phyloP scores from a whole-genome alignment of 768 basidiomycete genomes.

The Naganishia randhawae region DNA sequence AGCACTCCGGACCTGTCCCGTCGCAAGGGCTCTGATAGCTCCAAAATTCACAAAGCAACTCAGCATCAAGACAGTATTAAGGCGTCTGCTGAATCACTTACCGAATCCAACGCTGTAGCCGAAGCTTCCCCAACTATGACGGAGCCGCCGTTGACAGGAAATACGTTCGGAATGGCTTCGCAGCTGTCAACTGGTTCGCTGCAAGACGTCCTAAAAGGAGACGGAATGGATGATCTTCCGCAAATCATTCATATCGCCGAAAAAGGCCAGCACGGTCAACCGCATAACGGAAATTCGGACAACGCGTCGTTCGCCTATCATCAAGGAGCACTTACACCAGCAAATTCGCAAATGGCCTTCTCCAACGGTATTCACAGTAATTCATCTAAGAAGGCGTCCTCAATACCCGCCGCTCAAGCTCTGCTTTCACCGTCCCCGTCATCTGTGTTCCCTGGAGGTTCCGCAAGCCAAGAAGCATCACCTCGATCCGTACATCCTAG shows the following conservation, averaged over 20 bases:
- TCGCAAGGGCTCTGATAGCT: background rate
- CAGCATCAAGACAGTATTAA: background rate
- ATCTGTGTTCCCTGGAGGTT: background rate
- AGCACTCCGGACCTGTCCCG: background rate
- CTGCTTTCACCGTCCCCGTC: slow-evolving; percentile 13
- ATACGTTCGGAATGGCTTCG: slow-evolving; percentile 8
- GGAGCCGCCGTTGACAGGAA: slow-evolving; percentile 8
- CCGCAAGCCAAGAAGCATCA: slow-evolving; percentile 8
- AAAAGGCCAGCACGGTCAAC: background rate
- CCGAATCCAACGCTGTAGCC: background rate
- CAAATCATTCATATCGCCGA: background rate
- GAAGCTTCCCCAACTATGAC: background rate
- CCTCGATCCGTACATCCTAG: background rate
- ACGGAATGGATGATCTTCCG: background rate
- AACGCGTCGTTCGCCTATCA: background rate
- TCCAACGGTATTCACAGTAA: background rate
- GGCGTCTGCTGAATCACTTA: background rate
- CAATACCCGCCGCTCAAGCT: background rate
- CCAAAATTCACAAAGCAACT: background rate
- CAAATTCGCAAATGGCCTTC: slow-evolving; percentile 1
- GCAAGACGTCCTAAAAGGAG: background rate
- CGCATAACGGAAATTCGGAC: background rate
- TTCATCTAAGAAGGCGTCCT: background rate
- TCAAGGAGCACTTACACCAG: background rate
- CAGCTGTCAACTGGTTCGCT: background rate